Percentiles rank a stretch among this genome's conserved stretches.
Conservation (phyloP, 441 rosid species). For the Erodium texanum region DNA sequence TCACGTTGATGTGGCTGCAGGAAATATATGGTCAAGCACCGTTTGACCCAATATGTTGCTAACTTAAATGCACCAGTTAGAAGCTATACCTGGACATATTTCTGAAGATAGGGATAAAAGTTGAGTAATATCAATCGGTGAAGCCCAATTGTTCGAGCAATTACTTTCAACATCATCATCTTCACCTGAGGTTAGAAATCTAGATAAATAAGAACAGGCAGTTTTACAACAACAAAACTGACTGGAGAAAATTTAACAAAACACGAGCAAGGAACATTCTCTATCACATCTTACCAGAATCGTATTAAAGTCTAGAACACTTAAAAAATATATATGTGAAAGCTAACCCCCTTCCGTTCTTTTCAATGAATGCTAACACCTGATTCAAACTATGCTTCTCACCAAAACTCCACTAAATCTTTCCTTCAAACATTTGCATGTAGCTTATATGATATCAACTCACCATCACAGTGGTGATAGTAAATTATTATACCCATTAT, state of each 20-base stretch:
- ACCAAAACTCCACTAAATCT: no score
- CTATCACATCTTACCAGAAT: no score
- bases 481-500: not conserved
- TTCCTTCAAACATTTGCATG: no score
- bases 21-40: conserved; percentile 10
- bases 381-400: no score
- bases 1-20: conserved; percentile 85
- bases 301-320: no score
- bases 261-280: not conserved
- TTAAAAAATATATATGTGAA: no score
- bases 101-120: conserved; percentile 69
- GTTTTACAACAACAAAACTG: not conserved
- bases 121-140: conserved; percentile 71
- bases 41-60: conserved; percentile 5
- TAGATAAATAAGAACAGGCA: not conserved
- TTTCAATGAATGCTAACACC: no score
- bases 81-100: conserved; percentile 62
- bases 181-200: conserved; percentile 46
- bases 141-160: conserved; percentile 86
- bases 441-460: no score
- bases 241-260: not conserved
- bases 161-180: conserved; percentile 85
- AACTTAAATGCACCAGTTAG: conserved; percentile 6
- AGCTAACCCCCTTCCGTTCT: no score
- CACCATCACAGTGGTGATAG: not conserved